Evolutionary conservation across 2,329 filamentous ascomycete genomes (phyloP).

Genomic region (Leptosphaerulina australis): DNA sequence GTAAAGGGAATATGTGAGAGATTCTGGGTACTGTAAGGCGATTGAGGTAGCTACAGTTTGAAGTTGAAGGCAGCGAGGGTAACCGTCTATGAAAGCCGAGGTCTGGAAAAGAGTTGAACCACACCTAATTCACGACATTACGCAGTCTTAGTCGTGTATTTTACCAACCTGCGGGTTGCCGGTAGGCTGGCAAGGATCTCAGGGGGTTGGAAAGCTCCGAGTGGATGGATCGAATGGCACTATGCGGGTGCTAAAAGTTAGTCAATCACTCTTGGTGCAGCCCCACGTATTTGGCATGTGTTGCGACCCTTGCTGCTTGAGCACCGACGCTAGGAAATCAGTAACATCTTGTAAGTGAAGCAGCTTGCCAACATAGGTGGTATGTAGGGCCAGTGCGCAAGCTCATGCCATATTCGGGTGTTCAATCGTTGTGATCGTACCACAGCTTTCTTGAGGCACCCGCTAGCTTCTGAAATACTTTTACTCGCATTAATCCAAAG

Average conservation of each 20-base stretch:
- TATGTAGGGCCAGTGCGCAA: conserved; percentile 20
- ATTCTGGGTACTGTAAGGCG: conserved; percentile 13
- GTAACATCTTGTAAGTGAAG: conserved; percentile 28
- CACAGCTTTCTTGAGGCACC: conserved; percentile 5
- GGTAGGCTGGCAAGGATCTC: conserved; percentile 1
- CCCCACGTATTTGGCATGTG: conserved; percentile 26
- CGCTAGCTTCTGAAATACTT: conserved; percentile 13
- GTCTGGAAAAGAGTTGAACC: conserved; percentile 23
- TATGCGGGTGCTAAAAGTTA: conserved; percentile 31
- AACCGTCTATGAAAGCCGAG: conserved; percentile 28
- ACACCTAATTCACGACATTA: conserved; percentile 25
- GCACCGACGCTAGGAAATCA: conserved; percentile 22
- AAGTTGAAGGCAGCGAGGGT: conserved; percentile 15
- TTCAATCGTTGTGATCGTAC: conserved; percentile 12
- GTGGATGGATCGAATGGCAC: conserved; percentile 27
- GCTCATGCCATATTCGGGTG: conserved; percentile 12
- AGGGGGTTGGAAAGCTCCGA: conserved; percentile 23
- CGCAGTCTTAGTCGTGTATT: conserved; percentile 32
- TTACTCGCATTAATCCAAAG: conserved; percentile 2
- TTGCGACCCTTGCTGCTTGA: conserved; percentile 6
- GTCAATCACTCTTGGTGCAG: conserved; percentile 23
- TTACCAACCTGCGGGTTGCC: conserved; percentile 21
- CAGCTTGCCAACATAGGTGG: conserved; percentile 12
- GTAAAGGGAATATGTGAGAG: conserved; percentile 4
- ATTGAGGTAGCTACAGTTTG: conserved; percentile 10